A percentile compares a stretch with the other conserved stretches of the same genome.
Conservation (phyloP, 345 rosid genomes). For the Moringa oleifera region DNA sequence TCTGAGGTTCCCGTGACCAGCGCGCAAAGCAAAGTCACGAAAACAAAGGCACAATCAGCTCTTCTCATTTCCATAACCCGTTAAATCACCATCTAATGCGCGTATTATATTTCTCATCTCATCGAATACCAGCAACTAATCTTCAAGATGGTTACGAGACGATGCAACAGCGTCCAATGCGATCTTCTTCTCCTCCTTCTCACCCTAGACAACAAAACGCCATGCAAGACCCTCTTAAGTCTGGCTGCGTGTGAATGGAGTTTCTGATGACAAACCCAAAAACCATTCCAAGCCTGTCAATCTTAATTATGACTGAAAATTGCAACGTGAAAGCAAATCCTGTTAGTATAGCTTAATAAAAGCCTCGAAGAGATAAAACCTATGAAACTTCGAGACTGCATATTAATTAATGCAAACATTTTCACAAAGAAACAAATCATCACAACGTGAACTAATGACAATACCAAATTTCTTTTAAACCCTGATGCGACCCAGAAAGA, state of each 20-base stretch:
- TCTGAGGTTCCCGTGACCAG: conserved; percentile 22
- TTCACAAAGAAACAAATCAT: background rate
- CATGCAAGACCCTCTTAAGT: background rate
- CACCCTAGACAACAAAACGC: conserved; percentile 6
- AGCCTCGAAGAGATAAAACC: no score
- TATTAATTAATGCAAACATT: background rate
- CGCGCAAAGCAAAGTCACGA: conserved; percentile 28
- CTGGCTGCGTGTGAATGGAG: background rate
- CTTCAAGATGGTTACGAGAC: background rate
- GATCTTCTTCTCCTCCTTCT: background rate
- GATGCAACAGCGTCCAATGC: background rate
- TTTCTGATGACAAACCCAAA: conserved; percentile 5
- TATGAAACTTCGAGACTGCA: no score
- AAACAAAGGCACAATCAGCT: conserved; percentile 19
- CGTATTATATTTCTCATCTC: conserved; percentile 39
- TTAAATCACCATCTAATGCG: conserved; percentile 26
- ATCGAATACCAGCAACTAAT: conserved; percentile 15
- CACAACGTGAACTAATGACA: background rate
- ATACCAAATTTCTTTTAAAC: no score
- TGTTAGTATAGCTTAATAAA: no score
- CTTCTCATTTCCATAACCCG: conserved; percentile 38
- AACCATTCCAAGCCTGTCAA: background rate
- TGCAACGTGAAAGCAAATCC: background rate
- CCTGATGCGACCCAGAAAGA: background rate
- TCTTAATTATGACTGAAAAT: background rate